Conservation (phyloP, 805 yeast species). For the Candida suzukii region DNA sequence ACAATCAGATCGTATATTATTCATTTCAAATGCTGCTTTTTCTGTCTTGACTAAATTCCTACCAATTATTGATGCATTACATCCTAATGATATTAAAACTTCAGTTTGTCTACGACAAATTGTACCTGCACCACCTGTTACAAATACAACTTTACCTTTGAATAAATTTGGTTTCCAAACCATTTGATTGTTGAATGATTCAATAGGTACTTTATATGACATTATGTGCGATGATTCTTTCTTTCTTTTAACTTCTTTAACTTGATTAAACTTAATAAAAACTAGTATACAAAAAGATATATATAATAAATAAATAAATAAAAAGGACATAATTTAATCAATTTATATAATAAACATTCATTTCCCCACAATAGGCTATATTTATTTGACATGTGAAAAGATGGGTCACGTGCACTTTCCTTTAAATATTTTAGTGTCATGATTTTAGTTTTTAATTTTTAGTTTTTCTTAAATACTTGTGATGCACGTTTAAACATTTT, state of each 20-base stretch:
- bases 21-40: conserved; percentile 60
- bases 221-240: too few species aligned
- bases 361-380: too few species aligned
- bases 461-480: not conserved
- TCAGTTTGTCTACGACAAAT: conserved; percentile 87
- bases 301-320: too few species aligned
- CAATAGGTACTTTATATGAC: not conserved
- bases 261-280: too few species aligned
- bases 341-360: too few species aligned
- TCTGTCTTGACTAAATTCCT: conserved; percentile 63
- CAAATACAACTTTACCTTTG: conserved; percentile 78
- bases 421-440: too few species aligned
- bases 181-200: not conserved
- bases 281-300: too few species aligned
- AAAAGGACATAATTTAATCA: too few species aligned
- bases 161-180: conserved; percentile 56
- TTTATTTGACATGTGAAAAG: too few species aligned
- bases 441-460: too few species aligned
- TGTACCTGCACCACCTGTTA: conserved; percentile 97
- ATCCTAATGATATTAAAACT: conserved; percentile 77
- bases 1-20: conserved; percentile 47
- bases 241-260: too few species aligned
- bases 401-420: too few species aligned
- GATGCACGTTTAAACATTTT: not conserved
- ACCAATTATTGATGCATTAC: conserved; percentile 81